Evolutionary conservation across 768 basidiomycete species (phyloP).

Genomic region (Mycena filopes): DNA sequence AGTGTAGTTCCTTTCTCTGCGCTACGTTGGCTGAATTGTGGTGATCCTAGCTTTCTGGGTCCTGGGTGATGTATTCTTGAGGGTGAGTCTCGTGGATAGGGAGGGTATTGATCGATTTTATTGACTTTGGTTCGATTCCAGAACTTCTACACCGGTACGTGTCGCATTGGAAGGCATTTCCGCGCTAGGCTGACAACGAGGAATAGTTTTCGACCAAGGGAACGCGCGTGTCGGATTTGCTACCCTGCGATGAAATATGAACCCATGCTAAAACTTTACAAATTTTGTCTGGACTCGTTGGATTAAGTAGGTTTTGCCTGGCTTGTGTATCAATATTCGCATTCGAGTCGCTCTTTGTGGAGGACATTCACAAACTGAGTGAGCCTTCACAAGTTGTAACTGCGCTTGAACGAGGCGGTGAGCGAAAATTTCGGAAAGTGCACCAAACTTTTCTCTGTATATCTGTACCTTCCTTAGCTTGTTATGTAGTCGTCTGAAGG

Average conservation of each 20-base stretch:
- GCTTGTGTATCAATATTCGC: no score
- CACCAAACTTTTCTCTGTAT: no score
- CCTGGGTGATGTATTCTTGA: conserved; percentile 27
- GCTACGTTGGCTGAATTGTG: not conserved
- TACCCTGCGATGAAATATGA: conserved; percentile 9
- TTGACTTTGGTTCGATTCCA: not conserved
- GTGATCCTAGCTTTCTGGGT: conserved; percentile 28
- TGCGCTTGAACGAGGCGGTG: no score
- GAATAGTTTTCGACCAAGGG: conserved; percentile 29
- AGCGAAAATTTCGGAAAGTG: no score
- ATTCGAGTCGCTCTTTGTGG: no score
- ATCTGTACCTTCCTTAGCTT: no score
- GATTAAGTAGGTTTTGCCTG: no score
- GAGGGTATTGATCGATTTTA: not conserved
- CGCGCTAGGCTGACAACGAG: not conserved
- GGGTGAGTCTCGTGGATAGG: conserved; percentile 9
- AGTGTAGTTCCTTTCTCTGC: not conserved
- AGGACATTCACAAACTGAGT: no score
- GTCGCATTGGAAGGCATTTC: no score
- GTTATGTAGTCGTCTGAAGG: no score
- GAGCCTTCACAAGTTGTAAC: no score
- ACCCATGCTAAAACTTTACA: not conserved
- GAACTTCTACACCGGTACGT: conserved; percentile 30
- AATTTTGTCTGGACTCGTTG: no score
- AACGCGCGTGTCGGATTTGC: conserved; percentile 29